Base-by-base conservation (phyloP, 2,329 filamentous ascomycete genomes). In the Chalaropsis ovoidea region DNA sequence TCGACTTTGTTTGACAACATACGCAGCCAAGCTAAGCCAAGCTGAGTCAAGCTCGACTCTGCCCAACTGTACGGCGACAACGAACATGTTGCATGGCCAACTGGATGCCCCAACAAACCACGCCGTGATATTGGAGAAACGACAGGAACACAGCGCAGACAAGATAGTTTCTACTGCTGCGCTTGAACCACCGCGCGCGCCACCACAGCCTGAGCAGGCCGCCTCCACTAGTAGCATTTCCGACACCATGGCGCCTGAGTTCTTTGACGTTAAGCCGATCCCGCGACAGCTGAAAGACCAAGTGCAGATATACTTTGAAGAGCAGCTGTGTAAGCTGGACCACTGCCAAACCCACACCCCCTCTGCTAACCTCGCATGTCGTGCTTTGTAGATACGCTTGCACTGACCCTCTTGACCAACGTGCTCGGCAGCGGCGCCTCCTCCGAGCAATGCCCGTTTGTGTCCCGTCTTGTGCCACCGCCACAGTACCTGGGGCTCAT, bases 401-500 rank as follows among this genome's bases (percentile, higher is more conserved):
- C 85, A 11, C 80, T 90, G 41, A 80, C 79, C 56, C 80, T 93
- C 1, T 78, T 93, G 45, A 80, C 81, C 35, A 83, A 81, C 70
- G 77, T 86, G n/a, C 76, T 87, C n/a, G 79, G 77, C 1, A 78
- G 84, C 15, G 82, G 84, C 65, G 71, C 73, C 71, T 74, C 75
- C 6, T 72, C 71, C 69, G 69, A 70, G 52, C 67, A 68, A 3
- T 65, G 69, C 3, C 42, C 22, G 22, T 45, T n/a, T 64, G 61
- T 56, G 3, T 61, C 61, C 3, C 63, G 58, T 11, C 82, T 82
- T 67, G 76, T 90, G 19, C 89, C 93, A 0, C 83, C 88, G 1
- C 80, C 87, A 0, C 82, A 84, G 66, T 86, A 93, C 69, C 78
- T 97, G 27, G 86, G 89, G 7, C 78, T 96, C 8, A 81, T 91